A percentile compares a stretch with the other conserved stretches of the same genome.
Conservation (phyloP, 768 basidiomycete species). For the Termitomyces sp. region DNA sequence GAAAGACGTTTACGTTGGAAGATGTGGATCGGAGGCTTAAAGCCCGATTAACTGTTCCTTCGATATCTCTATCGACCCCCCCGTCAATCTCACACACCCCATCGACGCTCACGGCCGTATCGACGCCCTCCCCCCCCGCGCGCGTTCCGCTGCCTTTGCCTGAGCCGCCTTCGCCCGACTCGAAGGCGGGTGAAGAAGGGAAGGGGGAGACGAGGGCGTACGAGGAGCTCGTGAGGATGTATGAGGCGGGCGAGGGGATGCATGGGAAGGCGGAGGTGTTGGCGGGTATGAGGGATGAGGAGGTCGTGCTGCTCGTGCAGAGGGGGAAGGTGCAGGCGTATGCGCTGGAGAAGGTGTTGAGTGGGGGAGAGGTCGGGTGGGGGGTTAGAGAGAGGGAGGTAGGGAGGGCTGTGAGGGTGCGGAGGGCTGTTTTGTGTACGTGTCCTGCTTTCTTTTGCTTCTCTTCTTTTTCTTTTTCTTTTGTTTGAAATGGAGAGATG, state of each 20-base stretch:
- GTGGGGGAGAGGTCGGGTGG: constrained; percentile 47
- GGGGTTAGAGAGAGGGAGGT: constrained; percentile 40
- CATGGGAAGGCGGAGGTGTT: constrained; percentile 42
- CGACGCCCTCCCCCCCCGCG: constrained; percentile 2
- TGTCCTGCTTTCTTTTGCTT: no score
- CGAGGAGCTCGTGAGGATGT: constrained; percentile 78
- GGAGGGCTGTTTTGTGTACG: constrained; percentile 89
- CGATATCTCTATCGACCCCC: neutral
- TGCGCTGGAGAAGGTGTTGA: constrained; percentile 93
- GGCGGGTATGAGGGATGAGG: constrained; percentile 81
- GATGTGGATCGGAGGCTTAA: constrained; percentile 53
- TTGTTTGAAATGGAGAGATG: neutral
- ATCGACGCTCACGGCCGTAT: neutral
- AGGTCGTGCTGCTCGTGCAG: constrained; percentile 84
- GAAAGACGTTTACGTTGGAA: constrained; percentile 50
- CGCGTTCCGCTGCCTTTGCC: neutral
- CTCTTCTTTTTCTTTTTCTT: no score
- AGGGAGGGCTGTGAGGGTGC: constrained; percentile 82
- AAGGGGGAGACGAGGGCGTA: constrained; percentile 49
- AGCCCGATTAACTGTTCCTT: constrained; percentile 25
- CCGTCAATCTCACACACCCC: neutral
- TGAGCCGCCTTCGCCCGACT: constrained; percentile 7
- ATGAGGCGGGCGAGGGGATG: constrained; percentile 67
- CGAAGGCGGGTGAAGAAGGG: neutral
- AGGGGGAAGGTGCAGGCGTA: constrained; percentile 95